Evolutionary conservation across 2,329 filamentous ascomycete genomes (phyloP), one percentile per base, ranked within the genome.

Genomic region (Claviceps sp.): DNA sequence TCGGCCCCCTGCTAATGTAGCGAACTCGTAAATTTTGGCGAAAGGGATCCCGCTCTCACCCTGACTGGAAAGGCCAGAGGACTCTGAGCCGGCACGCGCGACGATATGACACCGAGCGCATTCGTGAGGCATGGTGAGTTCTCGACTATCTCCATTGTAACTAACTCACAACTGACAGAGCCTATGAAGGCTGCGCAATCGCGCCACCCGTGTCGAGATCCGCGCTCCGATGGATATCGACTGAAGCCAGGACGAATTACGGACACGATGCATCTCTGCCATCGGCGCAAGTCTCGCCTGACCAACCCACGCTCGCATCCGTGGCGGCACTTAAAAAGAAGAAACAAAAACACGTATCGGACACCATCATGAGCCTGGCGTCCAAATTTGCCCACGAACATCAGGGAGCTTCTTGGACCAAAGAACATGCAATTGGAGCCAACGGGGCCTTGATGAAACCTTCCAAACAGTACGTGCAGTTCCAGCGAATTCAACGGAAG

Each of bases 81-180:
- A 46, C 24, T 50, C 34, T 30, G 20, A 49, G 48, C 49, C 37
- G 43, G 20, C 26, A 47, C 37, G 30, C 26, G 16, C 46, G 52
- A 62, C 65, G 66, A 62, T 58, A 82, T 81, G 78, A 78, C 80
- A 61, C 60, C 78, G 58, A 73, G 77, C 70, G 66, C 71, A 57
- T 70, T 70, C 50, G 66, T 73, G 64, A 76, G 76, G 74, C 70
- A 78, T 64, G 72, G 78, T 80, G 67, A 61, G 72, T 59, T 52
- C 59, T 59, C 54, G 9, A 34, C 30, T 50, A 43, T 20, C 11
- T 9, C n/a, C n/a, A 2, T 14, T 38, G 34, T 7, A 22, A 16
- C 5, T 5, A 18, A 5, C 18, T 14, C 41, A 48, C 18, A 20
- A 16, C 34, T 51, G 13, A 48, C 20, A 16, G 5, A 20, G 48